Percentiles rank a stretch among this genome's conserved stretches.
Conservation (phyloP, 495 filamentous ascomycete species). For the Beverwykella pulmonaria region DNA sequence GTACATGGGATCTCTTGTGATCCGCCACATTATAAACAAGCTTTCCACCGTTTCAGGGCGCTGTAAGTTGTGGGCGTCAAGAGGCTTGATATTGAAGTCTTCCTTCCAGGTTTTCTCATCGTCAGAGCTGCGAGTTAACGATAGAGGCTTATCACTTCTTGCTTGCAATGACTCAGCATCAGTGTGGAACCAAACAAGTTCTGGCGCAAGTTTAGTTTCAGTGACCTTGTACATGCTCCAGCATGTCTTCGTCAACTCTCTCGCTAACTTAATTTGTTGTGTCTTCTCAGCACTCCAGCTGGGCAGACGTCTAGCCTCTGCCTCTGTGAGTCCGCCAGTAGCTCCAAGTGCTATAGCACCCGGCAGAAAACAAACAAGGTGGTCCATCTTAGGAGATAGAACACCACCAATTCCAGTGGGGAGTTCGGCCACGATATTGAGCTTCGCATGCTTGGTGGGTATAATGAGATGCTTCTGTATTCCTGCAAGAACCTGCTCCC, state of each 20-base stretch:
- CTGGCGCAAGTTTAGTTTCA: conserved; percentile 80
- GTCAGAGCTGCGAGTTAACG: conserved; percentile 40
- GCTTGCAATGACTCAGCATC: conserved; percentile 47
- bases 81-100: conserved; percentile 71
- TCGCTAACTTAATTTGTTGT: conserved; percentile 76
- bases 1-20: conserved; percentile 86
- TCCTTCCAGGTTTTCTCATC: conserved; percentile 62
- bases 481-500: conserved; percentile 78
- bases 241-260: conserved; percentile 90
- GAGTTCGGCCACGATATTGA: conserved; percentile 83
- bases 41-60: conserved; percentile 91
- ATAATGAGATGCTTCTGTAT: conserved; percentile 86
- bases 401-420: conserved; percentile 65
- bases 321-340: conserved; percentile 74
- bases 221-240: conserved; percentile 92
- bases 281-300: conserved; percentile 76
- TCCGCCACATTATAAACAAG: conserved; percentile 95
- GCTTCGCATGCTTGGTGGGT: conserved; percentile 73
- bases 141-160: conserved; percentile 49
- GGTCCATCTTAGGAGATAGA: conserved; percentile 89
- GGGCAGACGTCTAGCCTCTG: conserved; percentile 67
- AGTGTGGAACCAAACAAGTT: conserved; percentile 84
- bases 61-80: conserved; percentile 86
- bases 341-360: conserved; percentile 87
- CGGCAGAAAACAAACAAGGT: conserved; percentile 93